Evolutionary conservation across 345 rosid genomes (phyloP).

Genomic region (Ricinus communis): DNA sequence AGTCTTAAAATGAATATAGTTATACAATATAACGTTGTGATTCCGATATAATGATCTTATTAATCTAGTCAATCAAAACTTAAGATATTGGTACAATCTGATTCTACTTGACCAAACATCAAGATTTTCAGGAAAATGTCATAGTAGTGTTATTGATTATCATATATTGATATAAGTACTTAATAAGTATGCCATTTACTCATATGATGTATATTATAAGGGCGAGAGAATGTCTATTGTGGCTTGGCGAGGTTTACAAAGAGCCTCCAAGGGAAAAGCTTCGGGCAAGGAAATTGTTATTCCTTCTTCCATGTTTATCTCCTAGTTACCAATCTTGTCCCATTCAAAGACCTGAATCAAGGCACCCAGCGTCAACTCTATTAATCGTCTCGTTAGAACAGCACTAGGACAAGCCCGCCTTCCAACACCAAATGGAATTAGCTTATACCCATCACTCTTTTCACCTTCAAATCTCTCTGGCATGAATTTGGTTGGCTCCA

Average conservation of each 20-base stretch:
- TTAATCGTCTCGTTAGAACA: conserved; percentile 20
- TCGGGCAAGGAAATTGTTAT: conserved; percentile 26
- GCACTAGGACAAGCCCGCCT: conserved; percentile 34
- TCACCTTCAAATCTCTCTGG: conserved; percentile 42
- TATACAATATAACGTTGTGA: too few relatives aligned
- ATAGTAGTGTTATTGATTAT: too few relatives aligned
- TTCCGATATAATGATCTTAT: too few relatives aligned
- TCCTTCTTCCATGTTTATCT: conserved; percentile 23
- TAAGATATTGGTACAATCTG: too few relatives aligned
- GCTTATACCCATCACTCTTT: conserved; percentile 20
- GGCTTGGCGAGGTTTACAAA: conserved; percentile 29
- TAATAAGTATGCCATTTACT: too few relatives aligned
- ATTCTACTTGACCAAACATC: too few relatives aligned
- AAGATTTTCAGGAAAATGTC: too few relatives aligned
- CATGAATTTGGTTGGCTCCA: conserved; percentile 21
- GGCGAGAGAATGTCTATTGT: conserved; percentile 21
- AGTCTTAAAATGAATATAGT: too few relatives aligned
- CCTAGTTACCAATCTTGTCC: conserved; percentile 12
- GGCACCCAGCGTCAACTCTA: conserved; percentile 28
- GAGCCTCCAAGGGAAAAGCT: conserved; percentile 31
- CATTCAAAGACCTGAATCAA: conserved; percentile 39
- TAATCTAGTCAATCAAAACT: too few relatives aligned
- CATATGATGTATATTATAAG: too few relatives aligned
- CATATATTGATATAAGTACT: too few relatives aligned
- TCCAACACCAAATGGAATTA: conserved; percentile 36